A percentile compares a stretch with the other conserved stretches of the same genome.
These are phyloP conservation scores for Closterium sp. DNA, from an alignment of 139 green algal species.

Conservation along the genomic window DNA sequence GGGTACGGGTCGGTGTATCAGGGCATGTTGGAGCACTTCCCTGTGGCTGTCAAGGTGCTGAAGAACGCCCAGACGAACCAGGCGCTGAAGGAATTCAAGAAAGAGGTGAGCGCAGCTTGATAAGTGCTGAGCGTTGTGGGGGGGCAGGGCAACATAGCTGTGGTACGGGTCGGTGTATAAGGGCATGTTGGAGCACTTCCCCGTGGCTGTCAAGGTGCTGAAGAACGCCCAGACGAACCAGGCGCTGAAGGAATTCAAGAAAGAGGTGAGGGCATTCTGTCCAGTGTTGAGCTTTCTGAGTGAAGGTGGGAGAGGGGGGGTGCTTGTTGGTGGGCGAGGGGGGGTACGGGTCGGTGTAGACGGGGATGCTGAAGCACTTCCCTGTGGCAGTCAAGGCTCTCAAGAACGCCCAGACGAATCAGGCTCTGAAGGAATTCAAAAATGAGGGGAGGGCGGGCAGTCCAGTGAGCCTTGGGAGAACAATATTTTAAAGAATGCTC, in stretches of 20 bases:
- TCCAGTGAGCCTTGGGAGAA: no score
- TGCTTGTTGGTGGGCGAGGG: no score
- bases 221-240: constrained; percentile 16
- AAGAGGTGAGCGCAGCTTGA: neutral
- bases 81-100: constrained; percentile 18
- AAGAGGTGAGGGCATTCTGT: constrained; percentile 2
- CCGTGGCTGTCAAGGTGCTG: constrained; percentile 19
- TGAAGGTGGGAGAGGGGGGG: constrained; percentile 10
- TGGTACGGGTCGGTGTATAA: constrained; percentile 18
- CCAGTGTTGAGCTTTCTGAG: neutral
- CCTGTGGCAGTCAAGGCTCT: constrained; percentile 14
- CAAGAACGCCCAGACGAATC: constrained; percentile 1
- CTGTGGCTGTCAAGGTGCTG: constrained; percentile 26
- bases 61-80: constrained; percentile 14
- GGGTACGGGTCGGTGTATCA: constrained; percentile 26
- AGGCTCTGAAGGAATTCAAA: constrained; percentile 20
- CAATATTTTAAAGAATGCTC: no score
- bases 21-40: constrained; percentile 20
- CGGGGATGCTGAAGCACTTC: constrained; percentile 7
- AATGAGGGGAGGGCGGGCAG: constrained; percentile 17
- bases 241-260: constrained; percentile 23
- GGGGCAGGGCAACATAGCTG: neutral
- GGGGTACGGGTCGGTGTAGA: constrained; percentile 25
- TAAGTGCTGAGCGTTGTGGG: no score
- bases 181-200: constrained; percentile 16